Evolutionary conservation across 768 basidiomycete species (phyloP), one percentile per base, ranked within the genome.

Genomic region (Leucocoprinus birnbaumii): DNA sequence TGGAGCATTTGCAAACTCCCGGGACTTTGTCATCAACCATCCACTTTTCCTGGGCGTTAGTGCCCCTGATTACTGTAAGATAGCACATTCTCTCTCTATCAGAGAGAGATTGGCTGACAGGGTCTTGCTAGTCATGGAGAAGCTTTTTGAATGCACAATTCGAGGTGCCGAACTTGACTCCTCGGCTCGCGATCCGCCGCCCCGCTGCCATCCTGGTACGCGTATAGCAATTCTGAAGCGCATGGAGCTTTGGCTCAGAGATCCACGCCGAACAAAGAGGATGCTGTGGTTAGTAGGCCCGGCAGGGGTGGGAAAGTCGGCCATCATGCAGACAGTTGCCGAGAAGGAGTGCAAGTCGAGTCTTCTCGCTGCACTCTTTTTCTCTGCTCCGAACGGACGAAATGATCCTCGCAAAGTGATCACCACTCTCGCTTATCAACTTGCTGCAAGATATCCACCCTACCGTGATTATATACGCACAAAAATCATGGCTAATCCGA

Each of bases 381-480:
- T 64, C 43, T 64, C 54, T 5, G 34, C 57, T 19, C 24, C 24
- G 8, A 11, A 44, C 26, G 38, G 38, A 24, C 31, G 59, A 6
- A 41, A 51, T 13, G n/a, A 52, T 18, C 54, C 21, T 3, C 9
- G 27, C 5, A 43, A 24, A n/a, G 42, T 65, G 1, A 53, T 69
- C 25, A 43, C 58, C 2, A 66, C 63, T 0, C 48, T 68, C 7
- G 59, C 64, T 5, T 61, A 58, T 26, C 64, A 68, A 21, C 48
- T 68, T 1, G 60, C 63, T 5, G 22, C 49, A 14, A 43, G 24
- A 0, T 13, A 53, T 25, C 57, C 62, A 5, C 22, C 25, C 13
- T 13, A 55, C 0, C 51, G 45, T 8, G 41, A 44, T 3, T 45
- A 41, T 10, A 45, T 65, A 8, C 48, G 50, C 1, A 25, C 48